A percentile compares a stretch with the other conserved stretches of the same genome.
Conservation (phyloP, 495 filamentous ascomycete species). For the Lentithecium fluviatile region DNA sequence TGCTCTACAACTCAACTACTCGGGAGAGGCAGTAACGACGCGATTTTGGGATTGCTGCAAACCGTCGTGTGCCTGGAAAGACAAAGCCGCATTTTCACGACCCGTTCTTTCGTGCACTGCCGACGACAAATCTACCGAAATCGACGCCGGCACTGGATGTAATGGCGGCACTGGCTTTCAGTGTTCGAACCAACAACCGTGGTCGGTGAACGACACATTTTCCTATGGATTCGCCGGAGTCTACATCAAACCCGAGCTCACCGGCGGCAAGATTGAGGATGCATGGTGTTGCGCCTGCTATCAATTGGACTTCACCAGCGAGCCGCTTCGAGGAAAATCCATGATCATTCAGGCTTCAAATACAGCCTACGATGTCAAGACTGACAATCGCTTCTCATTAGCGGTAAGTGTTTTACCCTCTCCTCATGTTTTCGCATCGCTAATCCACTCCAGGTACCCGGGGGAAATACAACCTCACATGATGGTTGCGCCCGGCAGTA, state of each 20-base stretch:
- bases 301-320: constrained; percentile 43
- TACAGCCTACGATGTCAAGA: constrained; percentile 46
- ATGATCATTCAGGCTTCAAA: constrained; percentile 70
- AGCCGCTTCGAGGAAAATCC: constrained; percentile 51
- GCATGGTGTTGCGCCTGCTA: constrained; percentile 69
- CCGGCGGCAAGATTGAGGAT: constrained; percentile 47
- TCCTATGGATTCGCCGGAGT: constrained; percentile 67
- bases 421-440: neutral
- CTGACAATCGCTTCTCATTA: constrained; percentile 38
- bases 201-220: constrained; percentile 57
- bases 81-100: constrained; percentile 51
- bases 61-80: constrained; percentile 63
- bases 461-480: constrained; percentile 42
- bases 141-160: constrained; percentile 45
- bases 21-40: constrained; percentile 49
- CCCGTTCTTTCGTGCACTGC: constrained; percentile 57
- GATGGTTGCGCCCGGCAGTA: constrained; percentile 62
- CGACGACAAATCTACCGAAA: constrained; percentile 50
- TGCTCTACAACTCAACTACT: constrained; percentile 10
- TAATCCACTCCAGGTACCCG: constrained; percentile 34
- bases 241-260: constrained; percentile 40
- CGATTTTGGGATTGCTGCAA: constrained; percentile 74
- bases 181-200: constrained; percentile 62
- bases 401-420: constrained; percentile 19
- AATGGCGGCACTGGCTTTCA: constrained; percentile 58